Base-by-base conservation (phyloP, 192 early-diverging fungal genomes). In the Coemansia sp. region DNA sequence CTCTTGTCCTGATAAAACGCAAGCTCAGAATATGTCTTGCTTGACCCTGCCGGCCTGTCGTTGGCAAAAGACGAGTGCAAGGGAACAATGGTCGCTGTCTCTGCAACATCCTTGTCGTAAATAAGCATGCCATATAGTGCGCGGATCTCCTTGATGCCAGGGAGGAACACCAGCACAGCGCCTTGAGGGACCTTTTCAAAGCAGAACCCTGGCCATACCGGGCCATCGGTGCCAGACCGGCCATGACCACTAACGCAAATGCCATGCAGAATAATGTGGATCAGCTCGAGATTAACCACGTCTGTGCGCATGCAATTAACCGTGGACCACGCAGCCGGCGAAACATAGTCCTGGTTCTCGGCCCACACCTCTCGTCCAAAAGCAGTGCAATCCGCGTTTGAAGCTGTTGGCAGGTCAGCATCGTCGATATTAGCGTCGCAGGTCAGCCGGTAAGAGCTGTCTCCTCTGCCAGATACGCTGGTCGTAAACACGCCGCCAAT, bases 101-200 rank as follows among this genome's bases (percentile, higher is more conserved):
- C 0, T 17, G 34, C 3, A 1, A 59, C n/a, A 14, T 6, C 16
- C 10, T 16, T 7, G 11, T 75, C 69, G 18, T 60, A 20, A 55
- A 55, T 3, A 56, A 90, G 73, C 6, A 75, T 71, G n/a, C 87
- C 85, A 14, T 89, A 82, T 60, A 90, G 87, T 16, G 74, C 76
- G 42, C 87, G 85, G 66, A 96, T 91, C 66, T 91, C 90, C 71
- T 76, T 76, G 1, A 91, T 85, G 49, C 89, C 91, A 36, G 90
- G 86, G 42, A 90, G 75, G 29, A 91, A 91, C 29, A 91, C 87
- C 22, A 91, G 74, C 11, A 91, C 78, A 3, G 89, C 86, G 30
- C 85, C 86, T 0, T 76, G 55, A 64, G 75, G 66, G 1, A 66
- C 71, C 2, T 56, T 17, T 0, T 3, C 8, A n/a, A 25, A 50